These are phyloP conservation scores for Orbilia oligospora DNA, from an alignment of 2,329 filamentous ascomycete species.

Conservation along the genomic window DNA sequence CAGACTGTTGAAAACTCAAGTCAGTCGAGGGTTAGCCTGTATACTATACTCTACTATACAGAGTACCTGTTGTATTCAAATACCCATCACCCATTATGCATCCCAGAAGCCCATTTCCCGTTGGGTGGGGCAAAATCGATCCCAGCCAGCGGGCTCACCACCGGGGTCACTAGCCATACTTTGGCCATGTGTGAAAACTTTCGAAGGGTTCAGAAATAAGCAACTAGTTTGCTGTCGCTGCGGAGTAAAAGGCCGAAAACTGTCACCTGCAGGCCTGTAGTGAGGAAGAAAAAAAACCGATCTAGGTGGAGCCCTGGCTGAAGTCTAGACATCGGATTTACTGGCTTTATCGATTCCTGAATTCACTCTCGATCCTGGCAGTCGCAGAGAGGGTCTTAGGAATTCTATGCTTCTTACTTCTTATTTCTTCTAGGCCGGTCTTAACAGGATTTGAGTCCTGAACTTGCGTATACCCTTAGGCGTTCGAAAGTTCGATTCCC, in stretches of 20 bases:
- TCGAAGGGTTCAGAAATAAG: conserved; percentile 21
- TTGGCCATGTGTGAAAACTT: conserved; percentile 37
- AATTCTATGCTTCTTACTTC: neutral
- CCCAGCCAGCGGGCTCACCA: conserved; percentile 21
- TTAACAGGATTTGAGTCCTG: too few species aligned
- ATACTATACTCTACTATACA: neutral
- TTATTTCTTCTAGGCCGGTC: too few species aligned
- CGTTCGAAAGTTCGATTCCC: too few species aligned
- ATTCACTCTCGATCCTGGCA: conserved; percentile 11
- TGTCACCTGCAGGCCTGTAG: conserved; percentile 30
- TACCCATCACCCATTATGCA: conserved; percentile 31
- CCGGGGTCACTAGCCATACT: conserved; percentile 19
- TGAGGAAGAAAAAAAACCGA: conserved; percentile 35
- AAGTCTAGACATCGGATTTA: conserved; percentile 53
- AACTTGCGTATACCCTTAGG: too few species aligned
- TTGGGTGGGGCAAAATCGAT: conserved; percentile 52
- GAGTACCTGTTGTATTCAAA: conserved; percentile 21
- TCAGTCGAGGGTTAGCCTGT: conserved; percentile 36
- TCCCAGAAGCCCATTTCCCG: conserved; percentile 36
- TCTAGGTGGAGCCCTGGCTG: conserved; percentile 29
- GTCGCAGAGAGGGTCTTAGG: neutral
- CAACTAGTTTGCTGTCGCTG: conserved; percentile 6
- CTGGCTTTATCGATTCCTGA: conserved; percentile 30
- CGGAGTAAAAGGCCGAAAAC: conserved; percentile 39
- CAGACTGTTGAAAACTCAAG: conserved; percentile 25